phyloP scores from a whole-genome alignment of 345 rosid species.

The Lepidium aucheri region DNA sequence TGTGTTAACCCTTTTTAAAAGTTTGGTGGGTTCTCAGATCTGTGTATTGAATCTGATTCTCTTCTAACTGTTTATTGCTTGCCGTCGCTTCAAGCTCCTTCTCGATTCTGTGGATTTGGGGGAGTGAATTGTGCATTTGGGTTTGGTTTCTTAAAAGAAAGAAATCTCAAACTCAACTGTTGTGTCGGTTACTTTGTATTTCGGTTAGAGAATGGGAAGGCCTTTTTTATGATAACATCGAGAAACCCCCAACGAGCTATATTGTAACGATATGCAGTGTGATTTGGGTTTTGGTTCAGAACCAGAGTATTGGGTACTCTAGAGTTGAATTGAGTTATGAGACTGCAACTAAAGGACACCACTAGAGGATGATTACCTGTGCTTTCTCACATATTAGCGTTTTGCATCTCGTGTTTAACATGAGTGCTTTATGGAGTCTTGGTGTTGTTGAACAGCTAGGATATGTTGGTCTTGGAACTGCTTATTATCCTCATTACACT shows the following conservation, averaged over 20 bases:
- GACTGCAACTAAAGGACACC: slow-evolving; percentile 66
- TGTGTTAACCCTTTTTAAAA: no score
- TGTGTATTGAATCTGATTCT: not conserved
- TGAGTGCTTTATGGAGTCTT: slow-evolving; percentile 99
- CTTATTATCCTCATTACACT: slow-evolving; percentile 81
- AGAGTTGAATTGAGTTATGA: slow-evolving; percentile 92
- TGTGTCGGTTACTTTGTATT: not conserved
- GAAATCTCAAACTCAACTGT: not conserved
- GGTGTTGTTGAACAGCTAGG: slow-evolving; percentile 77
- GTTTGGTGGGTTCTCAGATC: no score
- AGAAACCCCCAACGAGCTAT: slow-evolving; percentile 84
- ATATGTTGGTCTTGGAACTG: slow-evolving; percentile 64
- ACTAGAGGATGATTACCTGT: slow-evolving; percentile 93
- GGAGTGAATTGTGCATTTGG: not conserved
- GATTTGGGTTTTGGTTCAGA: slow-evolving; percentile 84
- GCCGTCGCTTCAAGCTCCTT: slow-evolving; percentile 1
- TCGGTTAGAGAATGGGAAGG: slow-evolving; percentile 48
- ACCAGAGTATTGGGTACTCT: slow-evolving; percentile 79
- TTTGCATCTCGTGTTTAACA: slow-evolving; percentile 87
- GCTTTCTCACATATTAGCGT: slow-evolving; percentile 92
- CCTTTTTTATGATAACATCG: slow-evolving; percentile 80
- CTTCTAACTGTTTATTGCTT: not conserved
- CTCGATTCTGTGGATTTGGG: not conserved
- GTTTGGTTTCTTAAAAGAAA: not conserved
- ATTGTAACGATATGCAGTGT: slow-evolving; percentile 60